These are phyloP conservation scores for Suillus fuscotomentosus DNA, from an alignment of 768 basidiomycete genomes.

Conservation along the genomic window DNA sequence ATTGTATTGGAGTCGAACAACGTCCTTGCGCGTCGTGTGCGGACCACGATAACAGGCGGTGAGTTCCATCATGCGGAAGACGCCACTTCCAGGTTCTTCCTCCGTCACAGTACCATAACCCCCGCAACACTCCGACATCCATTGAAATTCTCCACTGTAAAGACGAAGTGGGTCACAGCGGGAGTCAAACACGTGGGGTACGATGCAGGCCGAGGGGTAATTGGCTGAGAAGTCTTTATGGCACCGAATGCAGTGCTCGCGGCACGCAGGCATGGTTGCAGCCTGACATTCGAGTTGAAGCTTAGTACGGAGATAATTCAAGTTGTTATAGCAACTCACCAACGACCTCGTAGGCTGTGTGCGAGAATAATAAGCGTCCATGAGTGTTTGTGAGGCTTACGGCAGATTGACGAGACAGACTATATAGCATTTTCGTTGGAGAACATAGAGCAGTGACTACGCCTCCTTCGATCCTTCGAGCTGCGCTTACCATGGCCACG, in stretches of 20 bases:
- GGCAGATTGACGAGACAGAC: not conserved
- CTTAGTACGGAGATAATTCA: not conserved
- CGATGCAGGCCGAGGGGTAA: not conserved
- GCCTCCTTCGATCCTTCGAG: not conserved
- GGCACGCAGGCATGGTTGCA: not conserved
- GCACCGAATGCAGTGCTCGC: not conserved
- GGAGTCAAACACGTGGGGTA: not conserved
- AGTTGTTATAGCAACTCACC: not conserved
- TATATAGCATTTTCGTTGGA: not conserved
- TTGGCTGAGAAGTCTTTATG: not conserved
- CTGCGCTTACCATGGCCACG: not conserved
- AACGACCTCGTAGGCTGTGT: not conserved
- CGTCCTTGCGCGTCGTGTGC: not conserved
- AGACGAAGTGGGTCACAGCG: slow-evolving; percentile 1
- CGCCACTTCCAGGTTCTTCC: not conserved
- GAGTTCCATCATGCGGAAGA: slow-evolving; percentile 2
- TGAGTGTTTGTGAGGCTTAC: not conserved
- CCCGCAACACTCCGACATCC: slow-evolving; percentile 1
- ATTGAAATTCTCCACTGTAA: slow-evolving; percentile 2
- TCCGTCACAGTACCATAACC: slow-evolving; percentile 1
- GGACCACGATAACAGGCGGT: not conserved
- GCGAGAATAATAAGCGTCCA: not conserved
- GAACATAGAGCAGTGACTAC: not conserved
- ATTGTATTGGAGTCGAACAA: not conserved
- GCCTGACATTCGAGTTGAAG: not conserved